Percentiles rank a stretch among this genome's conserved stretches.
Evolutionary conservation across 1,139 yeast species (phyloP).

Genomic region (Debaryomyces udenii): DNA sequence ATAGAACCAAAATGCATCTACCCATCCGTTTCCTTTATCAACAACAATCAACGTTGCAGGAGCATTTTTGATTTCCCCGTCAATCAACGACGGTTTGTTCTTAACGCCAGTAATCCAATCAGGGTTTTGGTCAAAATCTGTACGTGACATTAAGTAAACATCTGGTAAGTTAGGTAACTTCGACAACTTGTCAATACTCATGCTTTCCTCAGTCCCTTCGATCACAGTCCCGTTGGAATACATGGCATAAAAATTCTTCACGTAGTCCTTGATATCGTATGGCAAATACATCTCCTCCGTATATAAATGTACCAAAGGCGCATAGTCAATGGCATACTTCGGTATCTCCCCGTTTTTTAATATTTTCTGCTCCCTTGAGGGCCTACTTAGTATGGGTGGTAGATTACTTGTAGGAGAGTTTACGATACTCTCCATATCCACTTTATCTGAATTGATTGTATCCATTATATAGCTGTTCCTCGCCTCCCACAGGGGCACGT

Average conservation of each 20-base stretch:
- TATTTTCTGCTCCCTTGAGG: conserved; percentile 33
- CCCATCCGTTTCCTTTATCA: conserved; percentile 91
- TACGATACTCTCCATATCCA: conserved; percentile 25
- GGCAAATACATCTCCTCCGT: conserved; percentile 90
- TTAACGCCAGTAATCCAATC: conserved; percentile 80
- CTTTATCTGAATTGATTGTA: conserved; percentile 16
- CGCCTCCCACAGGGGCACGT: conserved; percentile 13
- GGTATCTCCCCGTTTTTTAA: conserved; percentile 67
- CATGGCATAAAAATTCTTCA: conserved; percentile 59
- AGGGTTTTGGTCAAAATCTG: conserved; percentile 76
- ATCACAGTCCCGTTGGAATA: conserved; percentile 51
- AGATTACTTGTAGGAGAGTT: conserved; percentile 32
- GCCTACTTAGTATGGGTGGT: conserved; percentile 42
- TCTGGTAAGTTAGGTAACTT: conserved; percentile 31
- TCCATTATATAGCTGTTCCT: conserved; percentile 15
- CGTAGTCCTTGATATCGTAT: conserved; percentile 73
- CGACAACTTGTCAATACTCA: conserved; percentile 44
- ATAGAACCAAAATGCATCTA: conserved; percentile 95
- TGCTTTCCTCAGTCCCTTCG: conserved; percentile 37
- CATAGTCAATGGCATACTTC: conserved; percentile 66
- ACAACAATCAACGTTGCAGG: conserved; percentile 84
- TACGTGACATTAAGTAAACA: conserved; percentile 60
- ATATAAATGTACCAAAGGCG: conserved; percentile 84
- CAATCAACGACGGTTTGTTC: conserved; percentile 68
- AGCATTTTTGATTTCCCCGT: conserved; percentile 72